These are phyloP conservation scores for Phyllosticta citriasiana DNA, from an alignment of 2,329 filamentous ascomycete genomes.

Conservation along the genomic window DNA sequence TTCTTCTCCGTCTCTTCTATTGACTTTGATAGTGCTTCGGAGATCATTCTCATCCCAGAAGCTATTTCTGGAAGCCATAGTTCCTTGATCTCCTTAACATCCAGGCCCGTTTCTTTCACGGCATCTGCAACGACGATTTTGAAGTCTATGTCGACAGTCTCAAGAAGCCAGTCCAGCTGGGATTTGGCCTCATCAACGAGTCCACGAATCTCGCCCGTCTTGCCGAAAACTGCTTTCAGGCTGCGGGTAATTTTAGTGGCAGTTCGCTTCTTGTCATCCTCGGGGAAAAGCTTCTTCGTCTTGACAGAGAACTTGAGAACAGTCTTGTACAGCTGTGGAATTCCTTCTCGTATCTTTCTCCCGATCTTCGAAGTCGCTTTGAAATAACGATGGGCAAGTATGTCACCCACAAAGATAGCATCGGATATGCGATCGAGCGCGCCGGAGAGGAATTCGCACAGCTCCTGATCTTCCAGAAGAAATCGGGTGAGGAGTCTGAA, in stretches of 20 bases:
- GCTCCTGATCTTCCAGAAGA: background rate
- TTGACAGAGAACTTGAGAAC: background rate
- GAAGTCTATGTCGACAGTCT: background rate
- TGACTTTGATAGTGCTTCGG: background rate
- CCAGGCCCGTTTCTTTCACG: background rate
- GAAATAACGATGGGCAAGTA: background rate
- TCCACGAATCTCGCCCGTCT: background rate
- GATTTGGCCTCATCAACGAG: too few relatives aligned
- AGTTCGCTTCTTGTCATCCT: too few relatives aligned
- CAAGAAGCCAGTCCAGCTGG: background rate
- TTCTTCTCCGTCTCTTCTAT: background rate
- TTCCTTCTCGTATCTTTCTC: background rate
- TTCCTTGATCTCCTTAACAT: background rate
- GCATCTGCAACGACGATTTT: background rate
- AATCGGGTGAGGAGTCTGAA: background rate
- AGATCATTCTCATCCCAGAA: too few relatives aligned
- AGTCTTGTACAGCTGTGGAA: background rate
- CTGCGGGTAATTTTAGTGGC: background rate
- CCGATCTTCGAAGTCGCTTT: background rate
- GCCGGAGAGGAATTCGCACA: background rate
- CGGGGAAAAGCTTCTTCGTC: background rate
- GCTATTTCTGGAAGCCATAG: background rate
- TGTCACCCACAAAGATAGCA: background rate
- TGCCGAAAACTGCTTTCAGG: background rate
- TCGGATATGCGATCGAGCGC: background rate